These are phyloP conservation scores for Taiozyma sp. DNA, from an alignment of 1,139 yeast species.

Conservation along the genomic window DNA sequence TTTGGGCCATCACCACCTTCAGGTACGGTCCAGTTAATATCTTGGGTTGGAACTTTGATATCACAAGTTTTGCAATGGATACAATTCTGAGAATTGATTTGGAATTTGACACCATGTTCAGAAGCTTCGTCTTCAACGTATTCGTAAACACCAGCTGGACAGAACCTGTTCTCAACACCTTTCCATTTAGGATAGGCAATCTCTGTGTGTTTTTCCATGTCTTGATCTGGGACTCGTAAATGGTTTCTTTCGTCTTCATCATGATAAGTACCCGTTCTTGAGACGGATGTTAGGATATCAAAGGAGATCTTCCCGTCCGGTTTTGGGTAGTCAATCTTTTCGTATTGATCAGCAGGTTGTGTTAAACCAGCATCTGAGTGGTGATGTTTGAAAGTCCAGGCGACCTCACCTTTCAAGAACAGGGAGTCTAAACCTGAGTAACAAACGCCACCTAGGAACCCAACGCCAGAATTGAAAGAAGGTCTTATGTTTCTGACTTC, in stretches of 20 bases:
- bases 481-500: conserved; percentile 90
- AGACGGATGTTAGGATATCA: conserved; percentile 86
- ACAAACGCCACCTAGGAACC: conserved; percentile 71
- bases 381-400: conserved; percentile 79
- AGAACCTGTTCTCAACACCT: conserved; percentile 87
- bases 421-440: conserved; percentile 85
- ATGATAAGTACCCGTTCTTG: conserved; percentile 93
- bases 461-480: conserved; percentile 66
- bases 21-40: conserved; percentile 91
- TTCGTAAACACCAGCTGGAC: conserved; percentile 99
- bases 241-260: conserved; percentile 93
- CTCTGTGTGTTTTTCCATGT: conserved; percentile 60
- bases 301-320: conserved; percentile 90
- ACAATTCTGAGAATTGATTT: conserved; percentile 93
- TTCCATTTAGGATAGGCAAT: conserved; percentile 65
- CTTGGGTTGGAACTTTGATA: conserved; percentile 92
- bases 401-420: conserved; percentile 69
- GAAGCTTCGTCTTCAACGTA: conserved; percentile 65
- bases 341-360: conserved; percentile 53
- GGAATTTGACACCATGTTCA: conserved; percentile 65
- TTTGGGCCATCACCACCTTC: conserved; percentile 99
- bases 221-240: conserved; percentile 72
- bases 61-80: conserved; percentile 98
- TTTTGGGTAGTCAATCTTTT: conserved; percentile 83
- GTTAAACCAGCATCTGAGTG: conserved; percentile 72